Evolutionary conservation across 179 eudicot genomes (phyloP).

Genomic region (Vitellaria paradoxa): DNA sequence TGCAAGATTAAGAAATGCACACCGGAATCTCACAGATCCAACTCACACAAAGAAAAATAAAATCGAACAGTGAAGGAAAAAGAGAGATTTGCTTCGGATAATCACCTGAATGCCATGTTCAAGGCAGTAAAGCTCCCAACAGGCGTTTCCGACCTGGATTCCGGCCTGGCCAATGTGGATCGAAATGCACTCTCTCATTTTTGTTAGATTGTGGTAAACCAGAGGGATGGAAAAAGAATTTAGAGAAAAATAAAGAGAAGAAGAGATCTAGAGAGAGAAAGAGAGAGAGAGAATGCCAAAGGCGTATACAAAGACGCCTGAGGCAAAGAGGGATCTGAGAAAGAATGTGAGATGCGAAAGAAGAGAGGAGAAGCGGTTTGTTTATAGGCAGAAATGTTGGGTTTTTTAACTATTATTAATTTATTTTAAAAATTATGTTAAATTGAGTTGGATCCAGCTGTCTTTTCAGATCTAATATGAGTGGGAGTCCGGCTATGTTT

Average conservation of each 20-base stretch:
- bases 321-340: background rate
- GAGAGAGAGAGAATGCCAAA: background rate
- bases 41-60: no score
- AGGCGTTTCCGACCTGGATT: constrained; percentile 23
- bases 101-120: constrained; percentile 23
- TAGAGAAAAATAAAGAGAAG: background rate
- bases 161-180: constrained; percentile 24
- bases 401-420: no score
- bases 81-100: background rate
- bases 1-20: background rate
- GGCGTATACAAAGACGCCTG: constrained; percentile 18
- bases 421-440: no score
- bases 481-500: no score
- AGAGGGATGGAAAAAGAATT: background rate
- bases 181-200: constrained; percentile 14
- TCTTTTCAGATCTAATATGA: no score
- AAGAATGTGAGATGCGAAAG: background rate
- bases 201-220: background rate
- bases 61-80: no score
- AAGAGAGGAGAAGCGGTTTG: background rate
- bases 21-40: background rate
- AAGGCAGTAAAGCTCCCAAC: constrained; percentile 28
- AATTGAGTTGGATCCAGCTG: no score
- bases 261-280: background rate
- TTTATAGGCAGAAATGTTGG: background rate